Percentiles rank a stretch among this genome's conserved stretches.
These are phyloP conservation scores for Ascocoryne sarcoides DNA, from an alignment of 2,329 filamentous ascomycete genomes.

Conservation along the genomic window DNA sequence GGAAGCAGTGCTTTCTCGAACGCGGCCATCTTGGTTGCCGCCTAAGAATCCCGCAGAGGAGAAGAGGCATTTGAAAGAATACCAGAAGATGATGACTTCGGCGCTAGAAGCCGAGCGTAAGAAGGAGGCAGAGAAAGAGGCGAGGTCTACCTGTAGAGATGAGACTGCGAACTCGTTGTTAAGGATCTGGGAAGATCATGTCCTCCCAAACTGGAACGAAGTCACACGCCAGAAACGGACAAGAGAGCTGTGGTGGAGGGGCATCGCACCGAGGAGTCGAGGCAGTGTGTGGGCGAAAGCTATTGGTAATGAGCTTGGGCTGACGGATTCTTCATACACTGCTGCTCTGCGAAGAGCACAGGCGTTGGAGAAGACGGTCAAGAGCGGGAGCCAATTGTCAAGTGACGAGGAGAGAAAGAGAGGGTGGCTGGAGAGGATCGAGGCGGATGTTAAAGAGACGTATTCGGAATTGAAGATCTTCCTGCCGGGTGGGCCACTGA, in stretches of 20 bases:
- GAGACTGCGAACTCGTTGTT: slow-evolving; percentile 45
- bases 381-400: slow-evolving; percentile 24
- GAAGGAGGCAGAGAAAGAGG: slow-evolving; percentile 44
- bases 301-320: slow-evolving; percentile 29
- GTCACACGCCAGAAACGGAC: slow-evolving; percentile 62
- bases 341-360: slow-evolving; percentile 61
- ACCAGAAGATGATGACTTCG: slow-evolving; percentile 70
- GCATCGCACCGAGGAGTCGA: slow-evolving; percentile 61
- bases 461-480: slow-evolving; percentile 70
- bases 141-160: slow-evolving; percentile 44
- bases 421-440: slow-evolving; percentile 55
- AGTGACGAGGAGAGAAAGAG: slow-evolving; percentile 46
- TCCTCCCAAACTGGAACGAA: slow-evolving; percentile 66
- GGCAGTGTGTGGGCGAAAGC: slow-evolving; percentile 27
- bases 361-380: slow-evolving; percentile 42
- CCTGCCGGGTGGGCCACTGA: slow-evolving; percentile 42
- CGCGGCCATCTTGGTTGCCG: slow-evolving; percentile 74
- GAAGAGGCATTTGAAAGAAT: slow-evolving; percentile 76
- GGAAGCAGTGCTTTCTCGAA: slow-evolving; percentile 72
- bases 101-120: slow-evolving; percentile 52
- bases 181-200: slow-evolving; percentile 65
- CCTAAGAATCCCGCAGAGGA: slow-evolving; percentile 88
- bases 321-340: slow-evolving; percentile 55
- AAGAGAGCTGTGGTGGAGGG: slow-evolving; percentile 75
- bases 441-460: slow-evolving; percentile 54